These are phyloP conservation scores for Tetracladium marchalianum DNA, from an alignment of 495 filamentous ascomycete species.

Conservation along the genomic window DNA sequence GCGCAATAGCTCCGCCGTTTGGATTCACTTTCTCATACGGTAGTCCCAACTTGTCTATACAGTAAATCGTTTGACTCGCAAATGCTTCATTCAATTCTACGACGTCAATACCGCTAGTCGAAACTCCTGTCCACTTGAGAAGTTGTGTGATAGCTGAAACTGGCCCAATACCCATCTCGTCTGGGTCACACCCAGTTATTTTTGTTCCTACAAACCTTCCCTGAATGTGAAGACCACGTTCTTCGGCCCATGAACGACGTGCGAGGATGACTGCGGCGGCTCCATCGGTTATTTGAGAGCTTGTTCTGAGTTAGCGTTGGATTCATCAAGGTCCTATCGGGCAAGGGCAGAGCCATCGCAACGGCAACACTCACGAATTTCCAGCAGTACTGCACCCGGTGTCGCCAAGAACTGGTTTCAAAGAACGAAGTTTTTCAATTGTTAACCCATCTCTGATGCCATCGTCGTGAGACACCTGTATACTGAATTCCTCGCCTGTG, in stretches of 20 bases:
- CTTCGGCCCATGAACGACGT: slow-evolving; percentile 50
- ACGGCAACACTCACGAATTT: slow-evolving; percentile 29
- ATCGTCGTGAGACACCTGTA: slow-evolving; percentile 49
- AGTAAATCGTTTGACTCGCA: slow-evolving; percentile 60
- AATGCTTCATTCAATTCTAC: slow-evolving; percentile 75
- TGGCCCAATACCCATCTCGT: slow-evolving; percentile 68
- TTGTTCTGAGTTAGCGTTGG: slow-evolving; percentile 18
- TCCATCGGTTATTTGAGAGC: slow-evolving; percentile 57
- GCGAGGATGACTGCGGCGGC: slow-evolving; percentile 57
- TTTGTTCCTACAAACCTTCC: slow-evolving; percentile 54
- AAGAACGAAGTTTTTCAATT: slow-evolving; percentile 46
- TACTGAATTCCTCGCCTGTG: slow-evolving; percentile 31
- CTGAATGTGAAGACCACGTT: slow-evolving; percentile 50
- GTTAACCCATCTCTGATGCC: slow-evolving; percentile 51
- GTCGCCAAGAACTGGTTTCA: slow-evolving; percentile 58
- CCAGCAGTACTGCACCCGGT: slow-evolving; percentile 56
- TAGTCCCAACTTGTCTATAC: slow-evolving; percentile 48
- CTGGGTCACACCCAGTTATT: slow-evolving; percentile 52
- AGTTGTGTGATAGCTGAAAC: slow-evolving; percentile 60
- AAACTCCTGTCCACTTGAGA: slow-evolving; percentile 44
- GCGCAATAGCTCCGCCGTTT: slow-evolving; percentile 64
- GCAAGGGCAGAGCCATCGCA: neutral
- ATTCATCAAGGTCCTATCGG: neutral
- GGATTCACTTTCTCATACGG: slow-evolving; percentile 44
- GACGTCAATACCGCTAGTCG: slow-evolving; percentile 48